Conservation (phyloP, 2,329 filamentous ascomycete species). For the Xylaria sp. region DNA sequence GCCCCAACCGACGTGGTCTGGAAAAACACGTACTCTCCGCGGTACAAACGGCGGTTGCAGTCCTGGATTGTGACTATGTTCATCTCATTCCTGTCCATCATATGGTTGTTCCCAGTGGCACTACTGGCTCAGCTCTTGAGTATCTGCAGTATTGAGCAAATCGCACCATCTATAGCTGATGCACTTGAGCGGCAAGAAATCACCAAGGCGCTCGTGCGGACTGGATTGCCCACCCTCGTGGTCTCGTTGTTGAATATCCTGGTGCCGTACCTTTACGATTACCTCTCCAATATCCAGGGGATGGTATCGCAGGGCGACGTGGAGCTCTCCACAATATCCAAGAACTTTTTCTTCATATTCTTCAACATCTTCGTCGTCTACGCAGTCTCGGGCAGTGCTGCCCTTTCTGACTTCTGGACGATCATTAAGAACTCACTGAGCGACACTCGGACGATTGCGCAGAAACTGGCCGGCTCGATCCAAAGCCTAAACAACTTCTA, state of each 20-base stretch:
- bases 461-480: conserved; percentile 74
- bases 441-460: conserved; percentile 78
- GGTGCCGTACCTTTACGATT: conserved; percentile 94
- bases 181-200: conserved; percentile 70
- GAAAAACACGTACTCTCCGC: conserved; percentile 86
- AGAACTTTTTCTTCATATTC: conserved; percentile 99
- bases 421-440: conserved; percentile 74
- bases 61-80: conserved; percentile 83
- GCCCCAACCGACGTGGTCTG: conserved; percentile 93
- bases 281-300: conserved; percentile 85
- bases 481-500: conserved; percentile 81
- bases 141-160: conserved; percentile 74
- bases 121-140: conserved; percentile 79
- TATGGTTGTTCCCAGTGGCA: conserved; percentile 85
- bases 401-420: conserved; percentile 69
- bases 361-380: conserved; percentile 99
- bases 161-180: conserved; percentile 71
- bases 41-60: conserved; percentile 71
- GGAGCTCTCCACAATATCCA: conserved; percentile 91
- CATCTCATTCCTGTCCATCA: conserved; percentile 79
- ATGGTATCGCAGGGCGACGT: conserved; percentile 95
- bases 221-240: conserved; percentile 81
- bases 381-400: conserved; percentile 79
- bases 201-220: conserved; percentile 77
- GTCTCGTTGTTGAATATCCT: conserved; percentile 86